Percentiles rank a stretch among this genome's conserved stretches.
These are phyloP conservation scores for peach (Prunus persica) DNA, from an alignment of 306 rosid species.

Conservation along the genomic window DNA sequence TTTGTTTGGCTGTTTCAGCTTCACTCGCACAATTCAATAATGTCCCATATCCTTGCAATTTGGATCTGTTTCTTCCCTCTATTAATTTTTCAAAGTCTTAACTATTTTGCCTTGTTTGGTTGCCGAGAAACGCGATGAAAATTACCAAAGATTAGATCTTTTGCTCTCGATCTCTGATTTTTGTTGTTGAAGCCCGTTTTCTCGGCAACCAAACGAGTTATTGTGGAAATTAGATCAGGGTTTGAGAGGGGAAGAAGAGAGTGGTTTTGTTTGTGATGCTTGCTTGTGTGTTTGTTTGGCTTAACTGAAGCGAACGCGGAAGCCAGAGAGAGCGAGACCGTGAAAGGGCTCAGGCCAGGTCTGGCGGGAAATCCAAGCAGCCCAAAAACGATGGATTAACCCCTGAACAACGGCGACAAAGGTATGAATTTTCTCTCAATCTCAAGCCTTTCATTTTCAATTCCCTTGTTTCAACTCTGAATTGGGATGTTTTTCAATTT, in stretches of 20 bases:
- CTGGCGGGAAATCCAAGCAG: slow-evolving; percentile 29
- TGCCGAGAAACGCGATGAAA: slow-evolving; percentile 3
- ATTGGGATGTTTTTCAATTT: neutral
- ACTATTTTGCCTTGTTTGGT: slow-evolving; percentile 4
- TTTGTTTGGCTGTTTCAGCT: slow-evolving; percentile 32
- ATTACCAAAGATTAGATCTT: neutral
- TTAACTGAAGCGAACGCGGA: slow-evolving; percentile 75
- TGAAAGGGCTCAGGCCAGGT: slow-evolving; percentile 67
- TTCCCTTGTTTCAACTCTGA: neutral
- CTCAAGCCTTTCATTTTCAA: neutral
- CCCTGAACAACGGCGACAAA: slow-evolving; percentile 87
- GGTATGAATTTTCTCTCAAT: slow-evolving; percentile 28
- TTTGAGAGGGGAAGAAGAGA: neutral
- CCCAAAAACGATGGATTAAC: slow-evolving; percentile 60
- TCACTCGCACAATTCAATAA: slow-evolving; percentile 20
- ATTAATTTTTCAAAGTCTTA: neutral
- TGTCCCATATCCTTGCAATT: slow-evolving; percentile 73
- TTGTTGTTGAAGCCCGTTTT: neutral
- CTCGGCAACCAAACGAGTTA: neutral
- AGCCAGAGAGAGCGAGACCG: slow-evolving; percentile 70
- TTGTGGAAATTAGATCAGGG: neutral
- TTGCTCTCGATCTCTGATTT: neutral
- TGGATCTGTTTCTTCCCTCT: slow-evolving; percentile 2
- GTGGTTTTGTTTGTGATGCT: slow-evolving; percentile 8
- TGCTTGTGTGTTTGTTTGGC: slow-evolving; percentile 23